Evolutionary conservation across 441 rosid genomes (phyloP), one percentile per base, ranked within the genome.

Genomic region (Erodium moschatum): DNA sequence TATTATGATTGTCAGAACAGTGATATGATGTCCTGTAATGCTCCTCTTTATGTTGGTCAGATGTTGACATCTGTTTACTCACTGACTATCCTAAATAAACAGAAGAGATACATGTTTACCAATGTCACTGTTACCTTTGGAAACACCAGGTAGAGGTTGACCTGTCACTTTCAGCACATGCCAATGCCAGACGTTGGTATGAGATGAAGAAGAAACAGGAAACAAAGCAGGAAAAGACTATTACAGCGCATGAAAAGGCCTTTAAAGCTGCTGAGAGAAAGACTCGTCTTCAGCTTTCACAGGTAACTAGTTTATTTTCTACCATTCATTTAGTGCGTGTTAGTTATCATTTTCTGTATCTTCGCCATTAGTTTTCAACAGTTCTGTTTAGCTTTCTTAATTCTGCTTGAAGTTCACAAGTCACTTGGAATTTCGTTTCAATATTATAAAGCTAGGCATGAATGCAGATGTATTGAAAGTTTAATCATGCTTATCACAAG

Each of bases 191-290:
- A 72, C 83, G 89, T 72, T 94, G 97, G 97, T 91, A 94, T 77
- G 97, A 85, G 67, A 75, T 85, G 87, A 94, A 91, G 86, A 94
- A 94, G 82, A 94, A 83, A 69, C 99, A 89, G 80, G 97, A 87
- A 75, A 86, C 77, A 83, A 91, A 94, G 78, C 96, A 94, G 79
- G 99, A 84, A 78, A 94, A 94, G 82, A 94, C 99, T 67, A 69
- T 88, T 64, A 84, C 87, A 9, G 96, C 99, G 3, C 97, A 94
- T 83, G 94, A 85, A 77, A 94, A 88, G 75, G 97, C 99, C 78
- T 88, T 94, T 79, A 89, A 81, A 81, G 97, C 97, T 63, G 99
- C 97, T 75, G 99, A 94, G 85, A 89, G 85, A 78, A 94, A 91
- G 86, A 89, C 92, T 33, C 94, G 85, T 64, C 88, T 84, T 73